Conservation (phyloP, 176 grass and related monocot species). For the Eragrostis nindensis region DNA sequence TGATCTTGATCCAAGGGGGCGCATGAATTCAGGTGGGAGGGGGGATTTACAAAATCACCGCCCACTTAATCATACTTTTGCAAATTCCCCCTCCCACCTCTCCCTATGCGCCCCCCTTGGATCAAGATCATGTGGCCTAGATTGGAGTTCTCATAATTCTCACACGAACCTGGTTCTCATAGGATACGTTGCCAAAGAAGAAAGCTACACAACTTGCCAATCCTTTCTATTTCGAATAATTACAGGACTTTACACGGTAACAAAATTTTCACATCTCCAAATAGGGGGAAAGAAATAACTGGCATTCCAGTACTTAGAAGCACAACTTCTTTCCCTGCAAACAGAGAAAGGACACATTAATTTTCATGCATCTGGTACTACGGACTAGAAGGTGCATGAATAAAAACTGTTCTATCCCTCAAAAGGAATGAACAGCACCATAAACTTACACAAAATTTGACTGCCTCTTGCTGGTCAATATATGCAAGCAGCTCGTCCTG, state of each 20-base stretch:
- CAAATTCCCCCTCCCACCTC: no score
- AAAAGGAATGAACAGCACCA: constrained; percentile 13
- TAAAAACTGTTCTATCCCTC: neutral
- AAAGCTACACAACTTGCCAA: neutral
- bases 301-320: constrained; percentile 30
- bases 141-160: no score
- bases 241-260: constrained; percentile 3
- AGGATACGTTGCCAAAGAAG: no score
- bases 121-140: no score
- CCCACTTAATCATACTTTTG: no score
- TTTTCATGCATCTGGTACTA: neutral
- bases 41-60: no score
- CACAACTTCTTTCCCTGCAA: constrained; percentile 65
- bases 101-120: no score
- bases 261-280: constrained; percentile 11
- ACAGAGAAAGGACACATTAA: constrained; percentile 2
- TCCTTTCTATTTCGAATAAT: constrained; percentile 19
- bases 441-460: constrained; percentile 60
- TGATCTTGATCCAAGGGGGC: no score
- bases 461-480: constrained; percentile 58
- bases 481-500: constrained; percentile 91
- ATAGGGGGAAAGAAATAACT: neutral
- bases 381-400: neutral
- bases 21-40: no score
- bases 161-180: no score